Percentiles rank a stretch among this genome's conserved stretches.
phyloP scores from a whole-genome alignment of 2,329 filamentous ascomycete species.

The Cytospora piceae region DNA sequence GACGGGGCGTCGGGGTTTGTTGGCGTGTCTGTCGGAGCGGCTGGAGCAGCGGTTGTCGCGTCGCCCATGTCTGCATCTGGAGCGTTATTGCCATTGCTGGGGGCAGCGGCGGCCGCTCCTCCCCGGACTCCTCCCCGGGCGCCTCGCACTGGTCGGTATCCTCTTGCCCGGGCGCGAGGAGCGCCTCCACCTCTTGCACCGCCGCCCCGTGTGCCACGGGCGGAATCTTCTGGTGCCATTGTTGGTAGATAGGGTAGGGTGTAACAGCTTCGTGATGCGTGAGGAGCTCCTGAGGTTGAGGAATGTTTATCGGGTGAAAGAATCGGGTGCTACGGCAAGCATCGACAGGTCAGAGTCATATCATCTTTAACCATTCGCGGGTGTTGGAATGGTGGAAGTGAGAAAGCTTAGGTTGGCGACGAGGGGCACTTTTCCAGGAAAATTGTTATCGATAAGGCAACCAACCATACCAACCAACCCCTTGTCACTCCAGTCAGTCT shows the following conservation, averaged over 20 bases:
- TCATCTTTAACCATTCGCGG: not conserved
- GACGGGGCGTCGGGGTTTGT: conserved; percentile 1
- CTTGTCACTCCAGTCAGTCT: not conserved
- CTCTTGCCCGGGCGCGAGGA: not conserved
- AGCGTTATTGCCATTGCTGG: not conserved
- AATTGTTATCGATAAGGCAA: conserved; percentile 18
- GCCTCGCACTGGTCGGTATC: not conserved
- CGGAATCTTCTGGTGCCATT: conserved; percentile 27
- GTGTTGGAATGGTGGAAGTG: not conserved
- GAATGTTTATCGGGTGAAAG: not conserved
- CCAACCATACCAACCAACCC: not conserved
- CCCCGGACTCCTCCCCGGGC: conserved; percentile 37
- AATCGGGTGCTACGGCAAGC: not conserved
- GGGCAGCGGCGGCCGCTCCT: conserved; percentile 24
- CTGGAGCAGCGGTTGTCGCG: conserved; percentile 3
- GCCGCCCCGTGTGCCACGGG: conserved; percentile 25
- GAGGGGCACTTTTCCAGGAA: conserved; percentile 11
- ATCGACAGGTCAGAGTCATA: not conserved
- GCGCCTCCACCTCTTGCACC: conserved; percentile 37
- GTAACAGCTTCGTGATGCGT: not conserved
- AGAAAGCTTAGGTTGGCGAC: conserved; percentile 22
- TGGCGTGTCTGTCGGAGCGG: not conserved
- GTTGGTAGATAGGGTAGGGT: not conserved
- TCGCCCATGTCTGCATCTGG: conserved; percentile 1
- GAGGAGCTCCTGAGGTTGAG: conserved; percentile 24